phyloP scores from a whole-genome alignment of 2,329 filamentous ascomycete species.

The Sarocladium oryzae region DNA sequence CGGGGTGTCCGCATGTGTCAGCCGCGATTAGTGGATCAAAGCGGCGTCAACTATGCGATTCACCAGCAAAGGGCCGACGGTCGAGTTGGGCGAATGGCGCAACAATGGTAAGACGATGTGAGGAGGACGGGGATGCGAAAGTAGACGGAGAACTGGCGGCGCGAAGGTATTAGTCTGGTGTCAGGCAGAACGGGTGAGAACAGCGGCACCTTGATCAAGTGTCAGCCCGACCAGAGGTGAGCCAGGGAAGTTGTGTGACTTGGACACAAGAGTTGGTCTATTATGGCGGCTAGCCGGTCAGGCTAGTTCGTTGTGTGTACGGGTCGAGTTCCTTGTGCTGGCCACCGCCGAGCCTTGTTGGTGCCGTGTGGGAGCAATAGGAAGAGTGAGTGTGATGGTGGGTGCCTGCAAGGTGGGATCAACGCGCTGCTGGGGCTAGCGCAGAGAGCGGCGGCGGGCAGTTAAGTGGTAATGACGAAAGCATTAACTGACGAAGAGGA shows the following conservation, averaged over 20 bases:
- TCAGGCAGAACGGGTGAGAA: background rate
- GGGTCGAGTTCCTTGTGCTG: conserved; percentile 8
- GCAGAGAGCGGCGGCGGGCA: background rate
- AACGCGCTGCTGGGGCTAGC: background rate
- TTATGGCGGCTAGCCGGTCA: conserved; percentile 5
- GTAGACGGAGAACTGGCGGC: background rate
- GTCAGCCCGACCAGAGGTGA: background rate
- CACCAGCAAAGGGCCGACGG: background rate
- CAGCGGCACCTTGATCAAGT: background rate
- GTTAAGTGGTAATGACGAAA: conserved; percentile 4
- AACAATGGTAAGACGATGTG: background rate
- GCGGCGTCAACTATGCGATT: background rate
- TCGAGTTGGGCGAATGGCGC: background rate
- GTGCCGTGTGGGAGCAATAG: background rate
- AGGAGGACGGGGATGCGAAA: background rate
- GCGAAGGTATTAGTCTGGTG: conserved; percentile 2
- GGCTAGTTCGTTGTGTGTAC: conserved; percentile 6
- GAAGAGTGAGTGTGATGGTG: background rate
- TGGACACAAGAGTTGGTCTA: background rate
- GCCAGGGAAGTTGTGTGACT: conserved; percentile 3
- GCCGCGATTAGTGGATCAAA: background rate
- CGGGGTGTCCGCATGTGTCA: conserved; percentile 6
- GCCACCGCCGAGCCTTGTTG: conserved; percentile 9
- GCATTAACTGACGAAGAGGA: background rate
- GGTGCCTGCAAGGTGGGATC: background rate